These are phyloP conservation scores for Thelonectria blattea DNA, from an alignment of 2,329 filamentous ascomycete genomes.

Conservation along the genomic window DNA sequence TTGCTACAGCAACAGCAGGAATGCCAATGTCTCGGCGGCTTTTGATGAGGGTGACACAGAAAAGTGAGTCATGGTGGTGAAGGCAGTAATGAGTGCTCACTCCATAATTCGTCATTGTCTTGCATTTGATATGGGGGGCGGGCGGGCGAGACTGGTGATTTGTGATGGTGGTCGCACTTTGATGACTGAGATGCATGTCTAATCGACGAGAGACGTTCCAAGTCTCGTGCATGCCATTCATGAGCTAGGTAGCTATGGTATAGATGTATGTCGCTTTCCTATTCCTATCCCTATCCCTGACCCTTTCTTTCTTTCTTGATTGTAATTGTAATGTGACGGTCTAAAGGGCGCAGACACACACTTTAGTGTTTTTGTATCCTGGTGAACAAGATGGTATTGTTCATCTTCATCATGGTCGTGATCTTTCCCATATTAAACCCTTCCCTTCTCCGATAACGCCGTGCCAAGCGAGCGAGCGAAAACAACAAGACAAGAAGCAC, in stretches of 20 bases:
- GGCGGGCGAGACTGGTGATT: too few species aligned
- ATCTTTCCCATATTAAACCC: slow-evolving; percentile 23
- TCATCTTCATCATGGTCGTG: neutral
- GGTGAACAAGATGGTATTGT: neutral
- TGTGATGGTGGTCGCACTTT: too few species aligned
- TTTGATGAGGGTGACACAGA: neutral
- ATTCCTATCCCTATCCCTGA: neutral
- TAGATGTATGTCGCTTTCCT: neutral
- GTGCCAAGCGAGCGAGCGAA: slow-evolving; percentile 16
- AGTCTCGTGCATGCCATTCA: neutral
- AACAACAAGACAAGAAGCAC: neutral
- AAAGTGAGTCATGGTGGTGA: neutral
- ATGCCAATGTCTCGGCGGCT: neutral
- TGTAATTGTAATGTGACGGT: slow-evolving; percentile 4
- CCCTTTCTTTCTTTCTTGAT: neutral
- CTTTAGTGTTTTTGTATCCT: neutral
- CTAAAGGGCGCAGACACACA: slow-evolving; percentile 15
- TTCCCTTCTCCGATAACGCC: slow-evolving; percentile 26
- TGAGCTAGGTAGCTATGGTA: neutral
- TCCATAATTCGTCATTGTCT: slow-evolving; percentile 9
- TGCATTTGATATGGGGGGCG: neutral
- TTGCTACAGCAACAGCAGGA: neutral
- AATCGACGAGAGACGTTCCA: neutral
- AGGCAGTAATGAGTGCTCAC: neutral
- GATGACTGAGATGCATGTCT: neutral